A percentile compares a stretch with the other conserved stretches of the same genome.
Conservation (phyloP, 768 basidiomycete species). For the Mycena epipterygia region DNA sequence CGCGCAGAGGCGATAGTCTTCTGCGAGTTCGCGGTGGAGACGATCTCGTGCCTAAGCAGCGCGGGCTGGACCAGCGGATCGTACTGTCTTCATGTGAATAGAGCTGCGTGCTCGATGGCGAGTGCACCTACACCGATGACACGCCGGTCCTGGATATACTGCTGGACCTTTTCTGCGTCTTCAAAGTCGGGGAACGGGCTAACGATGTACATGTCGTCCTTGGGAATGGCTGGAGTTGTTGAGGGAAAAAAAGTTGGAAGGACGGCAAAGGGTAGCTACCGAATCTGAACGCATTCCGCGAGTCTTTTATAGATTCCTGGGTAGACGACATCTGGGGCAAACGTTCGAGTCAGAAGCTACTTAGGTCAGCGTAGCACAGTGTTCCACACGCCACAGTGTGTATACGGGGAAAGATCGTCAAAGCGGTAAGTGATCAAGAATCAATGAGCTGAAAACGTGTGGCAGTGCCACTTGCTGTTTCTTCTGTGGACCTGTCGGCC, state of each 20-base stretch:
- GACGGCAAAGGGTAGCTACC: constrained; percentile 43
- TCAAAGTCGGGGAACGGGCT: constrained; percentile 76
- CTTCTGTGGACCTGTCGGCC: no score
- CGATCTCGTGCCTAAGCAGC: constrained; percentile 89
- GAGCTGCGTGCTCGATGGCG: neutral
- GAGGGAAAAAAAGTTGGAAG: constrained; percentile 32
- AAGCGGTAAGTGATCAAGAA: neutral
- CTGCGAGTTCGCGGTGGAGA: constrained; percentile 72
- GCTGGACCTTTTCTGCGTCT: constrained; percentile 72
- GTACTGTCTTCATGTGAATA: constrained; percentile 66
- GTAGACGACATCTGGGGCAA: constrained; percentile 25
- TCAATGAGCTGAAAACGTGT: no score
- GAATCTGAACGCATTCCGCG: constrained; percentile 49
- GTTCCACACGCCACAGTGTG: neutral
- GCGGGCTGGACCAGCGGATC: constrained; percentile 97
- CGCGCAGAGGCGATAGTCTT: constrained; percentile 86
- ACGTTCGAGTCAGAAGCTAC: constrained; percentile 34
- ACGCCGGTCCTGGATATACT: constrained; percentile 85
- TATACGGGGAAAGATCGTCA: neutral
- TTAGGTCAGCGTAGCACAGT: neutral
- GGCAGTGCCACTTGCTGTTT: no score
- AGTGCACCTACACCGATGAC: constrained; percentile 77
- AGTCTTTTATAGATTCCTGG: constrained; percentile 40
- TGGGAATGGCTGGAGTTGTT: constrained; percentile 53
- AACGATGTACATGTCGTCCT: constrained; percentile 63